Conservation (phyloP, 1,284 basidiomycete genomes). For the Ganoderma boninense region DNA sequence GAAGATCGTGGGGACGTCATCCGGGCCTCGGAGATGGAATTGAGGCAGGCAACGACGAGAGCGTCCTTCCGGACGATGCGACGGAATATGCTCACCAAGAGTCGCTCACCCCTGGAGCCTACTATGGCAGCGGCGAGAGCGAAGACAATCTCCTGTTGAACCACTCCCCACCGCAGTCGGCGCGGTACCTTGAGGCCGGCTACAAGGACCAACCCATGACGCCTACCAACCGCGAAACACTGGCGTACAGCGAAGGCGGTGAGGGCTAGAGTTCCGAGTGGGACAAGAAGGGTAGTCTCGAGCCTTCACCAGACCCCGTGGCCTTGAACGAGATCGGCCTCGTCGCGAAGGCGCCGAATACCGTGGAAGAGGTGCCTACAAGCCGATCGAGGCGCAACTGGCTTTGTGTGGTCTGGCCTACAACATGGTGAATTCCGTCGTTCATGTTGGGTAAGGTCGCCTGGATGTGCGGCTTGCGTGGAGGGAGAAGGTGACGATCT, state of each 20-base stretch:
- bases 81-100: slow-evolving; percentile 72
- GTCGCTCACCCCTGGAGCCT: slow-evolving; percentile 41
- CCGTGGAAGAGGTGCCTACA: slow-evolving; percentile 88
- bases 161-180: slow-evolving; percentile 57
- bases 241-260: slow-evolving; percentile 47
- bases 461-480: slow-evolving; percentile 95
- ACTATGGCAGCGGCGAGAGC: slow-evolving; percentile 48
- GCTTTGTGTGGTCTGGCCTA: slow-evolving; percentile 77
- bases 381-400: slow-evolving; percentile 75
- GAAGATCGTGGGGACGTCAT: slow-evolving; percentile 85
- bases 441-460: slow-evolving; percentile 76
- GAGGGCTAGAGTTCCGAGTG: slow-evolving; percentile 66
- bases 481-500: slow-evolving; percentile 96
- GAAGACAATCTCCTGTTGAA: slow-evolving; percentile 70
- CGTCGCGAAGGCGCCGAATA: slow-evolving; percentile 66
- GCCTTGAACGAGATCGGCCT: slow-evolving; percentile 60
- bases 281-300: slow-evolving; percentile 54
- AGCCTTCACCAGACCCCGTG: slow-evolving; percentile 26
- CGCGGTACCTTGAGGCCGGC: slow-evolving; percentile 59
- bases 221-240: slow-evolving; percentile 49
- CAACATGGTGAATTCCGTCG: slow-evolving; percentile 88
- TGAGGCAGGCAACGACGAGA: slow-evolving; percentile 63
- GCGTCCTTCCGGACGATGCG: slow-evolving; percentile 58
- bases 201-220: slow-evolving; percentile 52
- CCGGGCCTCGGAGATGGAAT: slow-evolving; percentile 73